A percentile compares a stretch with the other conserved stretches of the same genome.
These are phyloP conservation scores for Dentipellis fragilis DNA, from an alignment of 768 basidiomycete genomes.

Conservation along the genomic window DNA sequence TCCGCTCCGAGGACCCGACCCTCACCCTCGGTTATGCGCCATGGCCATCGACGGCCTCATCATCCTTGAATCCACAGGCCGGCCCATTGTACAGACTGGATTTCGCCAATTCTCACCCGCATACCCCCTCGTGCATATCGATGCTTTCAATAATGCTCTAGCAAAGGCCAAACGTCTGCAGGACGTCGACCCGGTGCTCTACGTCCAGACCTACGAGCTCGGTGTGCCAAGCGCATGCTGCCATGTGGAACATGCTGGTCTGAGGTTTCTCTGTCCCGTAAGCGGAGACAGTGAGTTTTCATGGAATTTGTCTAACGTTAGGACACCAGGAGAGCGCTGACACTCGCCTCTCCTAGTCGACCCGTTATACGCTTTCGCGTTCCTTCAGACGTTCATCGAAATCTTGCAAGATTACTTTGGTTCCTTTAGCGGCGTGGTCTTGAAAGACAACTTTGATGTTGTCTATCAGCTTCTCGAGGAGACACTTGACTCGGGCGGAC, in stretches of 20 bases:
- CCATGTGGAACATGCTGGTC: constrained; percentile 66
- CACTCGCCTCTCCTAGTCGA: constrained; percentile 45
- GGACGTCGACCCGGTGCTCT: constrained; percentile 68
- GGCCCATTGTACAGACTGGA: constrained; percentile 81
- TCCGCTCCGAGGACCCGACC: not conserved
- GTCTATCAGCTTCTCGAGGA: constrained; percentile 97
- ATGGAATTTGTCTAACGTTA: not conserved
- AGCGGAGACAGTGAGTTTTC: constrained; percentile 75
- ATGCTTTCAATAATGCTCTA: constrained; percentile 69
- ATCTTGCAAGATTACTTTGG: constrained; percentile 85
- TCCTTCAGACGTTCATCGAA: constrained; percentile 76
- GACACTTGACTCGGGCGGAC: constrained; percentile 87
- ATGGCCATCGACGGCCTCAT: constrained; percentile 16
- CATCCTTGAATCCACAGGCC: constrained; percentile 17
- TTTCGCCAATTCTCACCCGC: constrained; percentile 70
- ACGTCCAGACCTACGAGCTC: constrained; percentile 38
- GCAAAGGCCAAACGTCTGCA: constrained; percentile 40
- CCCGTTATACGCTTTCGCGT: constrained; percentile 83
- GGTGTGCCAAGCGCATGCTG: constrained; percentile 67
- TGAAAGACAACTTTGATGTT: constrained; percentile 90
- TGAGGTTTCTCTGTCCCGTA: constrained; percentile 72
- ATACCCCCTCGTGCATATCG: constrained; percentile 80
- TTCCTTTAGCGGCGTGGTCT: constrained; percentile 61
- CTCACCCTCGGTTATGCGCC: not conserved
- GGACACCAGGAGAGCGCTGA: not conserved